phyloP scores from a whole-genome alignment of 2,329 filamentous ascomycete genomes.

The Colletotrichum tabaci region DNA sequence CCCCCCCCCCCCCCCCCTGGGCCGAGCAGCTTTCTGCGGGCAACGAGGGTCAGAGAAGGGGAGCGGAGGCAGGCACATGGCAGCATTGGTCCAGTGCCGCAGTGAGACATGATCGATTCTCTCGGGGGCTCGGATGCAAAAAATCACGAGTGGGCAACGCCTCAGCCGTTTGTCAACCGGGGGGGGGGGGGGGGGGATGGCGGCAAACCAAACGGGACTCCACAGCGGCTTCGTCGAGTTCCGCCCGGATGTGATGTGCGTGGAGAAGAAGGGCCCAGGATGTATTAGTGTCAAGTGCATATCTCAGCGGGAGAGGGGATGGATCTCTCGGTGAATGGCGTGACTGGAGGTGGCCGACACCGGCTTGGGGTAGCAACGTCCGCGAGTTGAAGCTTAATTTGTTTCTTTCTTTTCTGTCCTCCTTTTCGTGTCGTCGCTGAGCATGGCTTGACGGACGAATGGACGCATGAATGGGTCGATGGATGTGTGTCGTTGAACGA shows the following conservation, averaged over 20 bases:
- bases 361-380: slow-evolving; percentile 9
- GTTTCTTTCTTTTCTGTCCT: slow-evolving; percentile 16
- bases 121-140: slow-evolving; percentile 15
- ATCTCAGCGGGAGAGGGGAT: background rate
- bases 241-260: slow-evolving; percentile 25
- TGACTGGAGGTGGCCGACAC: slow-evolving; percentile 10
- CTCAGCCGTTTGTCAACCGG: slow-evolving; percentile 35
- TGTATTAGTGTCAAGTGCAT: background rate
- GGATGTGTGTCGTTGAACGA: slow-evolving; percentile 24
- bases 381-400: slow-evolving; percentile 39
- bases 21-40: too few relatives aligned
- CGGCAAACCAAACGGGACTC: slow-evolving; percentile 40
- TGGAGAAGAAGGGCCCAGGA: slow-evolving; percentile 28
- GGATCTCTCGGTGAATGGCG: background rate
- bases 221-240: slow-evolving; percentile 38
- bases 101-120: slow-evolving; percentile 33
- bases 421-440: too few relatives aligned
- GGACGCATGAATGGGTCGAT: background rate
- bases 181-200: slow-evolving; percentile 31
- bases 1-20: too few relatives aligned
- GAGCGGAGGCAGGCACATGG: background rate
- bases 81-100: slow-evolving; percentile 20
- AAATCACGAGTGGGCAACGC: slow-evolving; percentile 13
- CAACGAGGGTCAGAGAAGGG: background rate
- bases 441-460: background rate